Percentiles rank a stretch among this genome's conserved stretches.
Evolutionary conservation across 176 grass and related monocot genomes (phyloP).

Genomic region (Triticum turgidum): DNA sequence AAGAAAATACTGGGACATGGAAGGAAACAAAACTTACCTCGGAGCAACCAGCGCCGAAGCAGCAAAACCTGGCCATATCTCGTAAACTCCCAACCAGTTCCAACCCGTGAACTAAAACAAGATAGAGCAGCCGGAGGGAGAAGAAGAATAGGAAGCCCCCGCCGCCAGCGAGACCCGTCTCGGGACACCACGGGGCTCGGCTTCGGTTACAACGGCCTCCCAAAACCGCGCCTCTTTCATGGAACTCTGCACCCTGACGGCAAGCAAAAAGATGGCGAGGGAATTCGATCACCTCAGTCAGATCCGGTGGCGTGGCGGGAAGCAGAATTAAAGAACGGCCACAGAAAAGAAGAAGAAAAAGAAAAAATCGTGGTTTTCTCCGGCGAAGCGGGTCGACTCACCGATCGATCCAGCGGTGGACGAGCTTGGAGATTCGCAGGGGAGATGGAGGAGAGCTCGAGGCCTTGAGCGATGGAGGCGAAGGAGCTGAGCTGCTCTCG

Average conservation of each 20-base stretch:
- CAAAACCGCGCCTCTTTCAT: conserved; percentile 38
- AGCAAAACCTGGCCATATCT: conserved; percentile 43
- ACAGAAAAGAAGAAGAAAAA: background rate
- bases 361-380: background rate
- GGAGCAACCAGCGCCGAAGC: conserved; percentile 38
- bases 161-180: conserved; percentile 9
- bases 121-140: background rate
- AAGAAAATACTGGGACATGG: background rate
- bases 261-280: background rate
- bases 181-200: conserved; percentile 9
- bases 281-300: conserved; percentile 27
- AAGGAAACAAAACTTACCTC: conserved; percentile 23
- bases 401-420: conserved; percentile 15
- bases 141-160: background rate
- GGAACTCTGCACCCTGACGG: conserved; percentile 28
- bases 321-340: conserved; percentile 4
- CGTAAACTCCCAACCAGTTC: background rate
- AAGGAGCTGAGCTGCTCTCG: conserved; percentile 9
- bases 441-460: background rate
- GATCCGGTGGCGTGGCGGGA: conserved; percentile 30
- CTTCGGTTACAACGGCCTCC: conserved; percentile 12
- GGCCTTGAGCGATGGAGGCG: conserved; percentile 17
- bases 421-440: background rate
- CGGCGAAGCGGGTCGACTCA: background rate
- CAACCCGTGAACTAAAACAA: background rate